Evolutionary conservation across 352 stramenopile species (phyloP).

Genomic region (Globisporangium cystogenes): DNA sequence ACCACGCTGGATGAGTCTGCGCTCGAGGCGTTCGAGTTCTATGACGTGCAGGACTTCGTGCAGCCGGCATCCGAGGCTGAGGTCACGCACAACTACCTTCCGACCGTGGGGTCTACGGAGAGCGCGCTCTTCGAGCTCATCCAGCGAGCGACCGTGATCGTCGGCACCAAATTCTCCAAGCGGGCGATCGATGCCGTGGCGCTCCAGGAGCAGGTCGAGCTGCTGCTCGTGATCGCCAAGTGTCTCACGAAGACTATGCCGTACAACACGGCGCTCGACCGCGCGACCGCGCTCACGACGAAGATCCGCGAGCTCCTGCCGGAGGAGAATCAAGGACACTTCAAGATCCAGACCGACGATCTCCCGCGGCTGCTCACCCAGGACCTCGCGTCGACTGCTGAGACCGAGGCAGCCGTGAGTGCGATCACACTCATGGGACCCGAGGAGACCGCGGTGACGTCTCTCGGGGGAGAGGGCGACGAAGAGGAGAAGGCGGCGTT

Average conservation of each 20-base stretch:
- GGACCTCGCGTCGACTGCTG: slow-evolving; percentile 13
- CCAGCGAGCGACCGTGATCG: slow-evolving; percentile 49
- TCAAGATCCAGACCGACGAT: slow-evolving; percentile 38
- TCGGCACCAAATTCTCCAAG: slow-evolving; percentile 52
- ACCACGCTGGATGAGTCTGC: not conserved
- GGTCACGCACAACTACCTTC: slow-evolving; percentile 21
- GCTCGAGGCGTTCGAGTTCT: slow-evolving; percentile 50
- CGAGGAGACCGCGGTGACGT: slow-evolving; percentile 40
- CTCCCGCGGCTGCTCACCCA: slow-evolving; percentile 28
- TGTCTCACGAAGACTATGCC: slow-evolving; percentile 35
- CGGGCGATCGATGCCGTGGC: slow-evolving; percentile 39
- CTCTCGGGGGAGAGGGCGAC: slow-evolving; percentile 16
- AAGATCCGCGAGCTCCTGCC: slow-evolving; percentile 38
- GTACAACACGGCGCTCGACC: slow-evolving; percentile 43
- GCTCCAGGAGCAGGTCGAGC: slow-evolving; percentile 50
- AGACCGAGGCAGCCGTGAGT: slow-evolving; percentile 29
- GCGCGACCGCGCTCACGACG: slow-evolving; percentile 28
- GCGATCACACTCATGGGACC: slow-evolving; percentile 59
- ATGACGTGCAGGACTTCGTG: slow-evolving; percentile 31
- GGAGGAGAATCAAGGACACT: slow-evolving; percentile 44
- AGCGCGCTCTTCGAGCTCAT: slow-evolving; percentile 59
- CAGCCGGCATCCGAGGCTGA: slow-evolving; percentile 25
- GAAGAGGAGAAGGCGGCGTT: slow-evolving; percentile 22
- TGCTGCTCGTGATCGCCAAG: slow-evolving; percentile 56
- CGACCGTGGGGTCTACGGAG: slow-evolving; percentile 29